Evolutionary conservation across 805 yeast species (phyloP), one percentile per base, ranked within the genome.

Genomic region (Hanseniaspora pseudoguilliermondii): DNA sequence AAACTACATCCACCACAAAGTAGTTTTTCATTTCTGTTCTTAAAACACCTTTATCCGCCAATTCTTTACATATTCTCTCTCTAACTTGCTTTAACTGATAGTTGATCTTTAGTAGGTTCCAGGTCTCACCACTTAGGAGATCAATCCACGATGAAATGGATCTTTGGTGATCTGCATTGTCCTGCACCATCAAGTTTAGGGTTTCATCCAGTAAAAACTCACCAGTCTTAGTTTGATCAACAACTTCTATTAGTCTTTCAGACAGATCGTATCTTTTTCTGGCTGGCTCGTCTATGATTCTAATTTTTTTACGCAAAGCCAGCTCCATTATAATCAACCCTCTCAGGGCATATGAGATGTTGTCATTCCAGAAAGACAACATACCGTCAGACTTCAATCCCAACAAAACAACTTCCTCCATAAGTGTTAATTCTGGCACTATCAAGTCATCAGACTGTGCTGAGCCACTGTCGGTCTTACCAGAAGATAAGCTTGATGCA

Each of bases 361-460:
- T 90, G 70, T 93, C 98, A 67, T 93, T 93, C 98, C 98, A 93
- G 71, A 93, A 93, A 32, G 96, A 88, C 47, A 93, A 75, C 69
- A 91, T 89, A 13, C 98, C 98, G 70, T 93, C 97, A 70, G 93
- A 97, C 66, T 91, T 90, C 61, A 93, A 76, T 5, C 98, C 98
- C 73, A 93, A 78, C 60, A 93, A 76, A 60, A 93, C 73, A 7
- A 93, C 96, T 70, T 93, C 98, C 70, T 93, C 98, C 96, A 93
- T 89, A 61, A 93, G 72, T 0, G 98, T 93, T 61, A 93, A 75
- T 44, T 81, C 73, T 1, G 98, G 98, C 41, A 56, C 21, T 7
- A 55, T 43, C 15, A 55, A 34, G 20, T 44, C 43, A 18, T 64
- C 63, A n/a, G 63, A 62, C 49, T 21, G 29, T 13, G 69, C 66